Conservation (phyloP, 352 stramenopile genomes). For the Phytophthora macrochlamydospora region DNA sequence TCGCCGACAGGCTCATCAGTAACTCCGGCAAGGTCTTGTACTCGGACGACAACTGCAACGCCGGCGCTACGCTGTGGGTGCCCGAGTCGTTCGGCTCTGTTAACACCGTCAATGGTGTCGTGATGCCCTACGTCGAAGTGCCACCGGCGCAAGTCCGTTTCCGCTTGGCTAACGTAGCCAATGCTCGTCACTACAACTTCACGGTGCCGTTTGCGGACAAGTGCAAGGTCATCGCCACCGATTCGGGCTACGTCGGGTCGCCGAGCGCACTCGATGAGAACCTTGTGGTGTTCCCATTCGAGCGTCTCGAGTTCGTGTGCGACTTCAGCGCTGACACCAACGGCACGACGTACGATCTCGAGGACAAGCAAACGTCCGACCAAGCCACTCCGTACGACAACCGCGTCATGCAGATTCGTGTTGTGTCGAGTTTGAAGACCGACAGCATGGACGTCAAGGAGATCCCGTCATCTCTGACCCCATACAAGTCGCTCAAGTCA, state of each 20-base stretch:
- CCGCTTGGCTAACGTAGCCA: conserved; percentile 62
- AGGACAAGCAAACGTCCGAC: conserved; percentile 46
- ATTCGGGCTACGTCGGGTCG: conserved; percentile 62
- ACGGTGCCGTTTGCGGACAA: conserved; percentile 67
- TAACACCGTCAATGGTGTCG: conserved; percentile 61
- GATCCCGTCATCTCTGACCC: conserved; percentile 38
- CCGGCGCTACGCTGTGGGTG: conserved; percentile 45
- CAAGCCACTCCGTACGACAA: conserved; percentile 51
- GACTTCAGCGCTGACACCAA: conserved; percentile 50
- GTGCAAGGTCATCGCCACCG: conserved; percentile 60
- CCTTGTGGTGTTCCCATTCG: conserved; percentile 50
- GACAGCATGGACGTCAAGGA: conserved; percentile 32
- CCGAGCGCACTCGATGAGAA: conserved; percentile 18
- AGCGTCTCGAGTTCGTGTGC: conserved; percentile 63
- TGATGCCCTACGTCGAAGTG: conserved; percentile 75
- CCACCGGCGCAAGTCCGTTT: conserved; percentile 72
- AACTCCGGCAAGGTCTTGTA: conserved; percentile 50
- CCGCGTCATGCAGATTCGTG: conserved; percentile 50
- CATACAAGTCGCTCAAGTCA: conserved; percentile 61
- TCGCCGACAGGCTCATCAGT: conserved; percentile 49
- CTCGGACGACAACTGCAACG: conserved; percentile 56
- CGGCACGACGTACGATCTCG: conserved; percentile 54
- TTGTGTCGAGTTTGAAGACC: conserved; percentile 45
- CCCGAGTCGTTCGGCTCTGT: conserved; percentile 58
- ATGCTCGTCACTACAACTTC: conserved; percentile 80